Conservation (phyloP, 2,329 filamentous ascomycete genomes). For the Sarocladium kiliense region DNA sequence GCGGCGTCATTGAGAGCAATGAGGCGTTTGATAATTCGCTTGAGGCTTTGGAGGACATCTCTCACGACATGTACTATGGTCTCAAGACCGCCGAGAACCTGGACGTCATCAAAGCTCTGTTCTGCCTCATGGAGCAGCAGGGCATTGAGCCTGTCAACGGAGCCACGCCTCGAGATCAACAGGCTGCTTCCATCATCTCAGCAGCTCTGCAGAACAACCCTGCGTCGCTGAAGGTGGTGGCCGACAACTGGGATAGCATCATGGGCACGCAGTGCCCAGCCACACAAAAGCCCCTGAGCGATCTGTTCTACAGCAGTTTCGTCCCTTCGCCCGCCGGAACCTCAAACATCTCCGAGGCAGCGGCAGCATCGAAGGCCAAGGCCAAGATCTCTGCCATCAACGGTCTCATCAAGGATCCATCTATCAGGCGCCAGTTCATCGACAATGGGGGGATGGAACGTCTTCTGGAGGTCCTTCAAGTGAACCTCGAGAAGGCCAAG, state of each 20-base stretch:
- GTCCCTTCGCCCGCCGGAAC: constrained; percentile 22
- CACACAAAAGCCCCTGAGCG: constrained; percentile 23
- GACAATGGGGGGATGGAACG: constrained; percentile 46
- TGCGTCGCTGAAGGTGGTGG: constrained; percentile 49
- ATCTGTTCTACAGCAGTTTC: constrained; percentile 36
- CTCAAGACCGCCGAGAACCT: constrained; percentile 54
- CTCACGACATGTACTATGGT: constrained; percentile 67
- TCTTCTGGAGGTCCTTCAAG: constrained; percentile 45
- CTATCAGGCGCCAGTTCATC: constrained; percentile 52
- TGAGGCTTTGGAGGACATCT: constrained; percentile 54
- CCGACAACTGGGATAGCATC: constrained; percentile 40
- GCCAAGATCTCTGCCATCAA: constrained; percentile 46
- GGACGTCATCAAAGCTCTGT: constrained; percentile 46
- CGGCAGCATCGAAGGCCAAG: constrained; percentile 25
- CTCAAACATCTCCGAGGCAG: constrained; percentile 14
- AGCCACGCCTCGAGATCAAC: constrained; percentile 36
- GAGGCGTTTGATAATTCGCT: constrained; percentile 44
- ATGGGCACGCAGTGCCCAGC: constrained; percentile 31
- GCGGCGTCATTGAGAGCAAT: constrained; percentile 25
- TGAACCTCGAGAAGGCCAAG: background rate
- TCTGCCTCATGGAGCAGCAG: constrained; percentile 46
- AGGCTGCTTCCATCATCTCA: constrained; percentile 53
- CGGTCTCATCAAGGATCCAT: constrained; percentile 49
- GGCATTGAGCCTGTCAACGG: constrained; percentile 19
- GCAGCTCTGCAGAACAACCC: constrained; percentile 61